A percentile compares a stretch with the other conserved stretches of the same genome.
phyloP scores from a whole-genome alignment of 352 stramenopile genomes.

The Phytophthora lateralis region DNA sequence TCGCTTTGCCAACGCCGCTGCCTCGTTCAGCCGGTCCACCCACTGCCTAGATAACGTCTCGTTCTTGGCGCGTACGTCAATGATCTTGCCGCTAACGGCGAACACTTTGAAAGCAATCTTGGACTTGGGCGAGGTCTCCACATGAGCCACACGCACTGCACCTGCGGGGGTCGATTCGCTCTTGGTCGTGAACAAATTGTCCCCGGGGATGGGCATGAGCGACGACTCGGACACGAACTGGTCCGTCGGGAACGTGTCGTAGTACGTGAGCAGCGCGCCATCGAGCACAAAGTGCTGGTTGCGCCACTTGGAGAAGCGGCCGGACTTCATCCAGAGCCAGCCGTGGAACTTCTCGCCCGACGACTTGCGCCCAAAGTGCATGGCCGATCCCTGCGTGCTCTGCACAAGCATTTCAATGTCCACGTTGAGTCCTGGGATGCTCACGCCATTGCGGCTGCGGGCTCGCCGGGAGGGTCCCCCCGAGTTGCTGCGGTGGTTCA shows the following conservation, averaged over 20 bases:
- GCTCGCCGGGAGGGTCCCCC: slow-evolving; percentile 18
- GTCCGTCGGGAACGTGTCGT: slow-evolving; percentile 83
- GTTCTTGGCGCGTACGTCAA: slow-evolving; percentile 83
- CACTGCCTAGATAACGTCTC: slow-evolving; percentile 74
- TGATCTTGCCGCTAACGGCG: slow-evolving; percentile 82
- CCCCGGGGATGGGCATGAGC: slow-evolving; percentile 58
- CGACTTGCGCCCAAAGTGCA: slow-evolving; percentile 68
- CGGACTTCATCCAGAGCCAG: slow-evolving; percentile 85
- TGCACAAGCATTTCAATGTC: slow-evolving; percentile 88
- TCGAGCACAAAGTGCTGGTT: slow-evolving; percentile 88
- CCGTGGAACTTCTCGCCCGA: slow-evolving; percentile 78
- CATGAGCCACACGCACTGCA: slow-evolving; percentile 76
- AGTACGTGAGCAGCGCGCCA: slow-evolving; percentile 78
- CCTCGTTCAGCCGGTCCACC: slow-evolving; percentile 76
- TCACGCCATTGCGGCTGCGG: slow-evolving; percentile 24
- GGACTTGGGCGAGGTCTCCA: slow-evolving; percentile 76
- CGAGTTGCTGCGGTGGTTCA: slow-evolving; percentile 44
- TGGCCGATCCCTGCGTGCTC: slow-evolving; percentile 75
- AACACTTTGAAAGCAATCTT: slow-evolving; percentile 87
- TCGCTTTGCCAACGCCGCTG: slow-evolving; percentile 68
- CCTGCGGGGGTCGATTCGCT: slow-evolving; percentile 70
- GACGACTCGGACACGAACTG: slow-evolving; percentile 72
- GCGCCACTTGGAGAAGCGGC: slow-evolving; percentile 81
- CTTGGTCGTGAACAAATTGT: slow-evolving; percentile 76
- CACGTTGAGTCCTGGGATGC: slow-evolving; percentile 64